Conservation (phyloP, 257 asterid genomes). For the Solanum phureja region DNA sequence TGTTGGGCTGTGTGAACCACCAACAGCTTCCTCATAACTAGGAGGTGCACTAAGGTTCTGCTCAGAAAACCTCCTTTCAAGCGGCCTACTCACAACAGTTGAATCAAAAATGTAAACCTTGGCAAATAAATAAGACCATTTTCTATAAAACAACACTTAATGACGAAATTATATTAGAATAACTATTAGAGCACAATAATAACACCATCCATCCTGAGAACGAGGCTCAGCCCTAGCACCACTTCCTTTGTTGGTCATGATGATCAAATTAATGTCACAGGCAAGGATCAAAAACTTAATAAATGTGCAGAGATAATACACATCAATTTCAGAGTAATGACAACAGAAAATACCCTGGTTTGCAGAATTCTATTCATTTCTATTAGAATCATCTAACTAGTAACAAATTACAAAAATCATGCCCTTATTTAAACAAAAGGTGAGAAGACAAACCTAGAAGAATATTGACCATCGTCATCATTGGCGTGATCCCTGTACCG, state of each 20-base stretch:
- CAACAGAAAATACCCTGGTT: not conserved
- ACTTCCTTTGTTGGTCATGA: conserved; percentile 43
- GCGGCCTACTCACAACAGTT: conserved; percentile 22
- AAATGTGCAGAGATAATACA: not conserved
- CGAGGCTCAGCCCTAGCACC: conserved; percentile 62
- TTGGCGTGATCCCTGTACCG: conserved; percentile 37
- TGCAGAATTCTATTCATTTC: not conserved
- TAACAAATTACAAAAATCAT: not conserved
- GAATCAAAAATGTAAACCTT: not conserved
- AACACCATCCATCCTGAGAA: conserved; percentile 76
- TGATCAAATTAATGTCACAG: not conserved
- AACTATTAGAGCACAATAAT: not conserved
- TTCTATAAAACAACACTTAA: not conserved
- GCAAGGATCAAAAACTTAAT: not conserved
- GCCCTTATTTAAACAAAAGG: not conserved
- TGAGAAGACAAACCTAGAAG: conserved; percentile 52
- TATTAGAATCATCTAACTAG: not conserved
- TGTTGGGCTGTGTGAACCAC: conserved; percentile 61
- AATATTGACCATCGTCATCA: conserved; percentile 79
- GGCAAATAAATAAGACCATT: not conserved
- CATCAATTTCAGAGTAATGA: not conserved
- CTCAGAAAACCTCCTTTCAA: conserved; percentile 58
- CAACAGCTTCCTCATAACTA: conserved; percentile 76
- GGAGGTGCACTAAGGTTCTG: conserved; percentile 79
- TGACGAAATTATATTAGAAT: not conserved